phyloP scores from a whole-genome alignment of 257 asterid genomes.

The Dorcoceras hygrometricum region DNA sequence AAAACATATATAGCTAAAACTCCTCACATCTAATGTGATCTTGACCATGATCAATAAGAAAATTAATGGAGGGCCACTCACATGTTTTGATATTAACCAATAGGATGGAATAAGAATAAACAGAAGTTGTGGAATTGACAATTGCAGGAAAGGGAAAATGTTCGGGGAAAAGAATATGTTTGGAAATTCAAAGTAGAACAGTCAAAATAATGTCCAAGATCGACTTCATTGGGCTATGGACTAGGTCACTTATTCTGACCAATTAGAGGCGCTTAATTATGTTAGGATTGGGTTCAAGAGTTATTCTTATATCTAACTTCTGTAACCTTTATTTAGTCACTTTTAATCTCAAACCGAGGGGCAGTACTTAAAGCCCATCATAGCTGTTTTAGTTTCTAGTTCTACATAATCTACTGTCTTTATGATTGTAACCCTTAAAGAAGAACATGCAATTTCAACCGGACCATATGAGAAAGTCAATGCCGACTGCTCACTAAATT shows the following conservation, averaged over 20 bases:
- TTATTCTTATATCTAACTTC: no score
- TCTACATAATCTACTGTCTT: slow-evolving; percentile 22
- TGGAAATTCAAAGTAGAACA: background rate
- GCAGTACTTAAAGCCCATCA: background rate
- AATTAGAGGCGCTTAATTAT: no score
- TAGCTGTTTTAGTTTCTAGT: slow-evolving; percentile 2
- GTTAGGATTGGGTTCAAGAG: background rate
- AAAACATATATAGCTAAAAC: background rate
- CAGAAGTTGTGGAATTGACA: background rate
- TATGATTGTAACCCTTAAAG: background rate
- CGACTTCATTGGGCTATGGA: background rate
- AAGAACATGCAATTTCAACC: slow-evolving; percentile 10
- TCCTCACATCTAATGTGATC: background rate
- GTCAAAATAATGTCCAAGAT: background rate
- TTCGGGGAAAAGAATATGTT: background rate
- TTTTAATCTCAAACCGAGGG: background rate
- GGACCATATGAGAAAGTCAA: background rate
- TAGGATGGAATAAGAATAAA: background rate
- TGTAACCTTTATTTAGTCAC: background rate
- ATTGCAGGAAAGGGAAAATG: background rate
- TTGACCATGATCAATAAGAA: background rate
- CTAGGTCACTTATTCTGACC: background rate
- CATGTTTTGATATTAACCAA: background rate
- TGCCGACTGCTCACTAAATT: slow-evolving; percentile 8
- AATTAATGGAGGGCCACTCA: background rate